Evolutionary conservation across 1,139 yeast species (phyloP).

Genomic region (Debaryomyces nepalensis): DNA sequence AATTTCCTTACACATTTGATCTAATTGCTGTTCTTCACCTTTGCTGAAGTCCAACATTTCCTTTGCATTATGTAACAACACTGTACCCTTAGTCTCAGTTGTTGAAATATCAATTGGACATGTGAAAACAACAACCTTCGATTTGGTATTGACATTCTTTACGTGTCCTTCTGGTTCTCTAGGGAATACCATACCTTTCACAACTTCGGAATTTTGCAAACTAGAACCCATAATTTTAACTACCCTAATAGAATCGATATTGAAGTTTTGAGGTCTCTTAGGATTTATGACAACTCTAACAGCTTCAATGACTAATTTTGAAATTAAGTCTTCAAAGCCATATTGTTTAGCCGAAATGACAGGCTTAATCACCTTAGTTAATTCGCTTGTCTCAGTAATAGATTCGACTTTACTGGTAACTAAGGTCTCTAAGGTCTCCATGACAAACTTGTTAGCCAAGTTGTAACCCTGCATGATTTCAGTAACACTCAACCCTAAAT

Average conservation of each 20-base stretch:
- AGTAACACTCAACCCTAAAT: constrained; percentile 86
- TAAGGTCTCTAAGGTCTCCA: constrained; percentile 67
- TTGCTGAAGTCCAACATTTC: constrained; percentile 95
- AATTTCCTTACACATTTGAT: constrained; percentile 82
- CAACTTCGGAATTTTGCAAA: constrained; percentile 71
- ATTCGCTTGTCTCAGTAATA: constrained; percentile 57
- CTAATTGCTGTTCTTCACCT: constrained; percentile 95
- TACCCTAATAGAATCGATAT: constrained; percentile 91
- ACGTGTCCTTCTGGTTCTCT: constrained; percentile 93
- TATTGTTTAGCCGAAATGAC: constrained; percentile 94
- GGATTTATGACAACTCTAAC: constrained; percentile 78
- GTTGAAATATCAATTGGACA: constrained; percentile 93
- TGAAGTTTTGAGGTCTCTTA: constrained; percentile 62
- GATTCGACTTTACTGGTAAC: constrained; percentile 67
- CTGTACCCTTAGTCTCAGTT: constrained; percentile 98
- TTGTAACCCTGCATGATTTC: constrained; percentile 91
- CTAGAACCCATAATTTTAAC: constrained; percentile 96
- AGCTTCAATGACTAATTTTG: constrained; percentile 85
- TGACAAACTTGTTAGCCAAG: constrained; percentile 76
- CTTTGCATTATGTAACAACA: constrained; percentile 89
- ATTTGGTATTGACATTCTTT: constrained; percentile 60
- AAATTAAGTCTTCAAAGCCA: constrained; percentile 79
- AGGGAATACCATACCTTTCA: constrained; percentile 98
- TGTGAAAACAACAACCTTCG: constrained; percentile 91
- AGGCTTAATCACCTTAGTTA: constrained; percentile 78